Evolutionary conservation across 2,329 filamentous ascomycete genomes (phyloP), one percentile per base, ranked within the genome.

Genomic region (Cladosporium sp.): DNA sequence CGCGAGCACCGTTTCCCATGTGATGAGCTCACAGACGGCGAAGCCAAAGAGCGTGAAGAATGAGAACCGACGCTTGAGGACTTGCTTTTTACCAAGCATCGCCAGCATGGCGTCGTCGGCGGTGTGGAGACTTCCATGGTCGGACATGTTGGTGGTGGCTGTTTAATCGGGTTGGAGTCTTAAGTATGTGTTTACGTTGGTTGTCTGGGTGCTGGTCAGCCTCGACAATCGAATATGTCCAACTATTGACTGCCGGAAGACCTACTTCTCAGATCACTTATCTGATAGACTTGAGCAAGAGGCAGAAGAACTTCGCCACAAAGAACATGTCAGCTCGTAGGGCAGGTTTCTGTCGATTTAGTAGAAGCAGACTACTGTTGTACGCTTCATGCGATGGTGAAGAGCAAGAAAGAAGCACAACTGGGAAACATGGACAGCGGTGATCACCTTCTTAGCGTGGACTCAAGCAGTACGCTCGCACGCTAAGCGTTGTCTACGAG

Each of bases 1-100:
- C 3, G 80, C 79, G 4, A 82, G 75, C 11, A 81, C 79, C 0
- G 80, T 82, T 65, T 82, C 80, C 80, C 80, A 82, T 30, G 80
- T 81, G 62, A 81, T 81, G 34, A 81, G 67, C 66, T 81, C 79
- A 68, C 79, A 80, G 60, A 81, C 78, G 6, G 80, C 80, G 65
- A 82, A 82, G 11, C 78, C 79, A 65, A 82, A 79, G 15, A 82
- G 73, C 18, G 79, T 79, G 69, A 78, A 68, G 70, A 82, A 79
- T 34, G 75, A 76, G 67, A 82, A 82, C 59, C 79, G 79, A 32
- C 80, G 77, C 65, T 79, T 78, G 52, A 82, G 76, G 62, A 81
- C 79, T 71, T 80, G 79, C 67, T 81, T 81, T 72, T 82, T 82
- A 67, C 80, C 80, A 24, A 82, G 75, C 36, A 79, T 72, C 30